phyloP scores from a whole-genome alignment of 352 stramenopile genomes.

The Phytophthora pisi region DNA sequence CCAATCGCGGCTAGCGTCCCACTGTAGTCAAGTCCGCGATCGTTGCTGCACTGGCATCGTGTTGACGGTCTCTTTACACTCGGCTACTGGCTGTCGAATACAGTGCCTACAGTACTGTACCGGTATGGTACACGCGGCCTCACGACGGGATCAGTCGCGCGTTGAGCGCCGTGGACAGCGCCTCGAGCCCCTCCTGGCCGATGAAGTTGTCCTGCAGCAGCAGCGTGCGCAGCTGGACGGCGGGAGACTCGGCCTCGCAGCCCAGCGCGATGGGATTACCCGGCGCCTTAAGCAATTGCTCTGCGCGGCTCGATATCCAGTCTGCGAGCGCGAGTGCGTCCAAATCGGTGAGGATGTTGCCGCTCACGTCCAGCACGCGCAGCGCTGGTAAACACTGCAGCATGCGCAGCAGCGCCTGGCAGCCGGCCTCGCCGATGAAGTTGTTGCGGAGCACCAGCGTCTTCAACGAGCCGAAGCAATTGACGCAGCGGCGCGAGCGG shows the following conservation, averaged over 20 bases:
- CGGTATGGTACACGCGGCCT: slow-evolving; percentile 1
- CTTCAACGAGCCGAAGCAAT: slow-evolving; percentile 45
- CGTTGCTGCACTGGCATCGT: slow-evolving; percentile 8
- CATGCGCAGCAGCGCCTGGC: slow-evolving; percentile 36
- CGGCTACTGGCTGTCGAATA: not conserved
- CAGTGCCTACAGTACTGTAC: not conserved
- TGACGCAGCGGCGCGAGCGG: not conserved
- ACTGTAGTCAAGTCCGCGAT: slow-evolving; percentile 11
- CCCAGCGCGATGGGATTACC: slow-evolving; percentile 6
- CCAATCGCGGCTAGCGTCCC: slow-evolving; percentile 21
- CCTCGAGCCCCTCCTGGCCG: slow-evolving; percentile 26
- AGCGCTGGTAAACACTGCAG: slow-evolving; percentile 35
- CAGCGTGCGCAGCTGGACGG: slow-evolving; percentile 27
- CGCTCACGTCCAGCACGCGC: slow-evolving; percentile 41
- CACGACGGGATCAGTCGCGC: slow-evolving; percentile 16
- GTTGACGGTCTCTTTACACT: not conserved
- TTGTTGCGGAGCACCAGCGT: slow-evolving; percentile 58
- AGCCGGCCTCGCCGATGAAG: slow-evolving; percentile 60
- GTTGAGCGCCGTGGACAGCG: slow-evolving; percentile 32
- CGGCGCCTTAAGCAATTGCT: slow-evolving; percentile 4
- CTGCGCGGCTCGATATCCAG: slow-evolving; percentile 15
- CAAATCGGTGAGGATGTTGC: slow-evolving; percentile 67
- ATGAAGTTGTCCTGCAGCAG: slow-evolving; percentile 47
- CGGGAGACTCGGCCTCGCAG: slow-evolving; percentile 1
- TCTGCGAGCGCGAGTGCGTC: slow-evolving; percentile 43